Evolutionary conservation across 805 yeast genomes (phyloP), one percentile per base, ranked within the genome.

Genomic region (Suhomyces emberorum): DNA sequence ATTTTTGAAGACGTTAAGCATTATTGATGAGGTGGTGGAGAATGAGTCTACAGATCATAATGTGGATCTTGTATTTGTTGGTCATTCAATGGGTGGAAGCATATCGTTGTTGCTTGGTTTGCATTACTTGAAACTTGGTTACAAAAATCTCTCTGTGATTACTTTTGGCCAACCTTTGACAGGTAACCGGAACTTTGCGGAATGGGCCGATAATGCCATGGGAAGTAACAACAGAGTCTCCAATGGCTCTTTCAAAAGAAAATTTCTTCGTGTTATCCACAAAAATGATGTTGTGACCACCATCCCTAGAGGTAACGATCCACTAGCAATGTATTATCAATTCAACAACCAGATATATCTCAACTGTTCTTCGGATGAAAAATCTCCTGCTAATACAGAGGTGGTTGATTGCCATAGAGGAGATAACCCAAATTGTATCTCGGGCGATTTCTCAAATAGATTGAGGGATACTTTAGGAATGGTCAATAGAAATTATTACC

Each of bases 81-180:
- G 57, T 4, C 57, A 54, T 28, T 53, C 74, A 3, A 37, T 69
- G 33, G 76, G 74, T 1, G 74, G 74, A 3, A 55, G 71, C 2
- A 59, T 69, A 21, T 69, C 65, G 0, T 44, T 64, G 10, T 47
- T 70, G 2, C 41, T 69, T 9, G 63, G 63, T 5, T 47, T 69
- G 11, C 62, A 66, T 36, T 61, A 55, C 35, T 46, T 62, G 8
- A 67, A 61, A 39, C 40, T 55, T 34, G 69, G 70, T 2, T 59
- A 47, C 37, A 52, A 58, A 12, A 51, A 54, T 15, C 32, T 59
- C 26, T 51, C 56, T 1, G 30, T 70, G 26, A 58, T 67, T 4
- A 68, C 74, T 1, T 57, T 69, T 65, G 76, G 74, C 2, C 74
- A 61, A 47, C 76, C 76, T 0, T 51, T 65, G 15, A 39, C 66